Conservation (phyloP, 306 rosid species). For the Prunus padus region DNA sequence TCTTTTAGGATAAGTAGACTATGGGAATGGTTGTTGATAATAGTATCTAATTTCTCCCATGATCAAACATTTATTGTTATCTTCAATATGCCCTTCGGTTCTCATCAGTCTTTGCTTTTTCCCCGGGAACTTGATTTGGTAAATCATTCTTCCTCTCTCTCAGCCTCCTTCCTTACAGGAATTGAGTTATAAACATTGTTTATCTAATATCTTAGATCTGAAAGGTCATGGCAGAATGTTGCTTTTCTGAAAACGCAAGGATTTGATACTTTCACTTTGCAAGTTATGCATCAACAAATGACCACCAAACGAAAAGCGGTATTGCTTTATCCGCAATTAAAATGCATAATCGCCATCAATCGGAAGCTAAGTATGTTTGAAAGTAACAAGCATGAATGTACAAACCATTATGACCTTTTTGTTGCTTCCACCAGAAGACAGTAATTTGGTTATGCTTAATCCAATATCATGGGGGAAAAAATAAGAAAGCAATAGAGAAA, state of each 20-base stretch:
- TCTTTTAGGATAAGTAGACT: background rate
- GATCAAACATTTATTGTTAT: background rate
- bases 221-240: too few relatives aligned
- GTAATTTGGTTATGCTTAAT: slow-evolving; percentile 15
- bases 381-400: background rate
- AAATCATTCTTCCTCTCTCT: too few relatives aligned
- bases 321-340: too few relatives aligned
- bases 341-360: background rate
- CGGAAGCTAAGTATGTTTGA: background rate
- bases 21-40: background rate
- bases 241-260: background rate
- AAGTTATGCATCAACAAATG: background rate
- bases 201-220: too few relatives aligned
- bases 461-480: background rate
- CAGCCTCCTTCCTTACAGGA: too few relatives aligned
- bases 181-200: too few relatives aligned
- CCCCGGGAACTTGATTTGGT: too few relatives aligned
- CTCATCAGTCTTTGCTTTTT: background rate
- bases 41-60: background rate
- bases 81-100: too few relatives aligned
- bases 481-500: slow-evolving; percentile 2
- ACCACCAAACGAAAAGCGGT: too few relatives aligned
- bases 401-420: background rate
- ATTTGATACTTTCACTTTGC: background rate
- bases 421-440: background rate